Base-by-base conservation (phyloP, 2,329 filamentous ascomycete genomes). In the Thelonectria discophora region DNA sequence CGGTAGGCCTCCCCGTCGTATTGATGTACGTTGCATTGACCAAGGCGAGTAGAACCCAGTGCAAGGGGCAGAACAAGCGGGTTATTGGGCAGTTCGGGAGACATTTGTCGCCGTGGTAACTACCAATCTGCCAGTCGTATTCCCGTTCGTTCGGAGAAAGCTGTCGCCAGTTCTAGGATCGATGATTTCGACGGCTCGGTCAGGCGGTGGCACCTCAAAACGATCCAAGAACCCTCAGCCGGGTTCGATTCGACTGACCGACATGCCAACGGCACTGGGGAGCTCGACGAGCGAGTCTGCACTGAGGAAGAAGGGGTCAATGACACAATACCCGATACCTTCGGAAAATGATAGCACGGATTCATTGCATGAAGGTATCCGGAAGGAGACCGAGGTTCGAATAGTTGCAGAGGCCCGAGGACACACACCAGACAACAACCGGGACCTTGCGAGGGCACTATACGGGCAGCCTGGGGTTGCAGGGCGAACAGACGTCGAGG, bases 61-160 rank as follows among this genome's bases (percentile, higher is more conserved):
- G 18, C 73, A 74, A 32, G 75, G 76, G 20, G 74, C 75, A 2
- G 66, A 74, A 32, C 68, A 74, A 12, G 75, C 76, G 6, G 76
- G 73, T 2, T 70, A 69, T 6, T 79, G 77, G 76, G 76, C 73
- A 2, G 71, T 74, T 1, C 74, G 77, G 24, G 77, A 79, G 49
- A 74, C 74, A 1, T 79, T 79, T 39, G 76, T 79, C 27, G 77
- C 77, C 2, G 71, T 77, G 12, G 66, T 77, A 9, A 78, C 75
- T 1, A 78, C 76, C 7, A 78, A 78, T 61, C 67, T 77, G 1
- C 75, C 74, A 2, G 73, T 78, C 65, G 73, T 80, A 53, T 79
- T 79, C 69, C 77, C 80, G 13, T 70, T 81, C 2, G 39, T 81
- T 56, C 55, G 62, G 52, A 60, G 60, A 8, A 40, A 61, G 21